Evolutionary conservation across 495 filamentous ascomycete species (phyloP), one percentile per base, ranked within the genome.

Genomic region (Antarctomyces pellizariae): DNA sequence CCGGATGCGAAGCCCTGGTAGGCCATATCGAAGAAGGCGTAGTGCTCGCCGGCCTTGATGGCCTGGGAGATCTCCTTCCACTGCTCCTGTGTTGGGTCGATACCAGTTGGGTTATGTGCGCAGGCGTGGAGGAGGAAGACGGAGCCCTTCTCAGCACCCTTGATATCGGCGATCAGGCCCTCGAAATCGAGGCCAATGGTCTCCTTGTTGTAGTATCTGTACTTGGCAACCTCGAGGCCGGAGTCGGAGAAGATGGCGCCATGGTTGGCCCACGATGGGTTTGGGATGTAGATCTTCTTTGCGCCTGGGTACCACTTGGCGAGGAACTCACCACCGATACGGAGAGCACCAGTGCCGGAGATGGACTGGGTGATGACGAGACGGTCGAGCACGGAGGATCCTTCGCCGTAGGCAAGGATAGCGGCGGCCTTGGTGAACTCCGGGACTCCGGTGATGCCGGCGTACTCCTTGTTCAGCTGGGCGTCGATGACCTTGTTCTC

Each of bases 11-110:
- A 97, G 36, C 86, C 86, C 56, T 97, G 84, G 64, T 97, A 97
- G 34, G 86, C 86, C 86, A 97, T 97, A 53, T 97, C 86, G 56
- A 97, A 97, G 67, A 97, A 92, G 30, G 80, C 67, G 46, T 71
- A 92, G 61, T 95, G 86, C 22, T 62, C 72, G 53, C 76, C 71
- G 51, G 67, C 63, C 67, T 90, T 90, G 42, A 93, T 64, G 32
- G 71, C 84, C 36, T 78, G 59, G 59, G 72, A 75, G 44, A 97
- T 92, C 54, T 78, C 56, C 53, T 67, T 71, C 86, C 86, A 97
- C 57, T 97, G 86, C 42, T 73, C 71, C 33, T 70, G 51, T 18
- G 80, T 91, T 7, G 86, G 86, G 54, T 97, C 86, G 40, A 95
- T 75, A 46, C 86, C 86, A 34, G 86, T 97, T 24, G 86, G 86